These are phyloP conservation scores for Blastobotrys ciferrii DNA, from an alignment of 1,139 yeast species.

Conservation along the genomic window DNA sequence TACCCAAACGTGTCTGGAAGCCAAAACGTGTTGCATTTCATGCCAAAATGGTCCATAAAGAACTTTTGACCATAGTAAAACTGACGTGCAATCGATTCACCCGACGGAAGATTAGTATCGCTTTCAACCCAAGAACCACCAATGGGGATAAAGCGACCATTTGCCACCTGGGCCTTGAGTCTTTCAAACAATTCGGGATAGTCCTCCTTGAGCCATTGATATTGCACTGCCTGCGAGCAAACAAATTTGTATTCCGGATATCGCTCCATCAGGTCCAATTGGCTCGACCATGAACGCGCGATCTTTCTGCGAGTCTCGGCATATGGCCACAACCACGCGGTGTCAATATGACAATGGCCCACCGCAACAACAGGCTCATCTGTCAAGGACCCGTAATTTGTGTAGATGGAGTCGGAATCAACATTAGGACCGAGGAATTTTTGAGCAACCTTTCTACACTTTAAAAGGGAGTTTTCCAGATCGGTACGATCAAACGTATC, in stretches of 20 bases:
- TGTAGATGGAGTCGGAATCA: constrained; percentile 60
- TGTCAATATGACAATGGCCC: constrained; percentile 93
- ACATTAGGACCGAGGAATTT: constrained; percentile 61
- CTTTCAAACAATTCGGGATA: constrained; percentile 73
- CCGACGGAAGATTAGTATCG: constrained; percentile 87
- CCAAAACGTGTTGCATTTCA: constrained; percentile 75
- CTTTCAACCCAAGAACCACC: constrained; percentile 98
- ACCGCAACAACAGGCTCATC: constrained; percentile 59
- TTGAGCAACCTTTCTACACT: constrained; percentile 67
- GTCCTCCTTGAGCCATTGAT: constrained; percentile 79
- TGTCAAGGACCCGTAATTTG: not conserved
- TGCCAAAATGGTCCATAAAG: constrained; percentile 72
- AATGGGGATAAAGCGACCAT: constrained; percentile 79
- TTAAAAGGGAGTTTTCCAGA: constrained; percentile 45
- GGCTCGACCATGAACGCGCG: constrained; percentile 92
- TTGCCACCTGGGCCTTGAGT: constrained; percentile 60
- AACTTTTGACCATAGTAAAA: constrained; percentile 84
- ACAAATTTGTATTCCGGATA: constrained; percentile 91
- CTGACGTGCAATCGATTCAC: constrained; percentile 85
- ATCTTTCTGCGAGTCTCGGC: constrained; percentile 88
- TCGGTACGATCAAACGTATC: constrained; percentile 65
- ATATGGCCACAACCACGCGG: constrained; percentile 97
- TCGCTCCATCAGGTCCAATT: constrained; percentile 72
- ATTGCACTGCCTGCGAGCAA: constrained; percentile 93
- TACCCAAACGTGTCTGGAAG: constrained; percentile 95